These are phyloP conservation scores for Tuber indicum DNA, from an alignment of 495 filamentous ascomycete species.

Conservation along the genomic window DNA sequence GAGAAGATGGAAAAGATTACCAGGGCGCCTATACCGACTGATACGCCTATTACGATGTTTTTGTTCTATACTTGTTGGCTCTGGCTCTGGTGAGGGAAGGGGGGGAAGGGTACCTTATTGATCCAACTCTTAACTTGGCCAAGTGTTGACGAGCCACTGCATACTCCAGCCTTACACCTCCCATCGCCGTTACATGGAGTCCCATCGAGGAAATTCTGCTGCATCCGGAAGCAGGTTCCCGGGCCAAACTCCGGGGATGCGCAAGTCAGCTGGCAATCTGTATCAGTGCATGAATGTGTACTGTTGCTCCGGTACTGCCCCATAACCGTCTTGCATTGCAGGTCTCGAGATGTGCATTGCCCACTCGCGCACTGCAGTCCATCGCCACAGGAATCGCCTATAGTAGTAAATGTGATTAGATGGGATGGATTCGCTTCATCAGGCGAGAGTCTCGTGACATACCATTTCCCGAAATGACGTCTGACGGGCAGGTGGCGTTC, in stretches of 20 bases:
- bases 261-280: slow-evolving; percentile 70
- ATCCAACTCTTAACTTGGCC: slow-evolving; percentile 64
- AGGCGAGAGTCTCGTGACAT: slow-evolving; percentile 20
- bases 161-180: slow-evolving; percentile 65
- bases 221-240: slow-evolving; percentile 63
- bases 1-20: slow-evolving; percentile 56
- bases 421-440: background rate
- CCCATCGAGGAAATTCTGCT: slow-evolving; percentile 92
- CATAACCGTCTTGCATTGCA: slow-evolving; percentile 83
- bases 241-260: slow-evolving; percentile 60
- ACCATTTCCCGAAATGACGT: slow-evolving; percentile 65
- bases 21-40: slow-evolving; percentile 59
- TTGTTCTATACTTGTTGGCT: slow-evolving; percentile 50
- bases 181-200: slow-evolving; percentile 81
- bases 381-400: slow-evolving; percentile 50
- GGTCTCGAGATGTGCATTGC: slow-evolving; percentile 87
- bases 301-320: slow-evolving; percentile 68
- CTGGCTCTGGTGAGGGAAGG: background rate
- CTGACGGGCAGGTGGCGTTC: slow-evolving; percentile 64
- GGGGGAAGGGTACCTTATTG: slow-evolving; percentile 34
- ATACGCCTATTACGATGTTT: slow-evolving; percentile 69
- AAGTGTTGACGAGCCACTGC: slow-evolving; percentile 56
- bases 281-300: slow-evolving; percentile 71
- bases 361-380: slow-evolving; percentile 80
- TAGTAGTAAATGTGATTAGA: background rate